Evolutionary conservation across 495 filamentous ascomycete species (phyloP), one percentile per base, ranked within the genome.

Genomic region (Hypoxylon intermedium): DNA sequence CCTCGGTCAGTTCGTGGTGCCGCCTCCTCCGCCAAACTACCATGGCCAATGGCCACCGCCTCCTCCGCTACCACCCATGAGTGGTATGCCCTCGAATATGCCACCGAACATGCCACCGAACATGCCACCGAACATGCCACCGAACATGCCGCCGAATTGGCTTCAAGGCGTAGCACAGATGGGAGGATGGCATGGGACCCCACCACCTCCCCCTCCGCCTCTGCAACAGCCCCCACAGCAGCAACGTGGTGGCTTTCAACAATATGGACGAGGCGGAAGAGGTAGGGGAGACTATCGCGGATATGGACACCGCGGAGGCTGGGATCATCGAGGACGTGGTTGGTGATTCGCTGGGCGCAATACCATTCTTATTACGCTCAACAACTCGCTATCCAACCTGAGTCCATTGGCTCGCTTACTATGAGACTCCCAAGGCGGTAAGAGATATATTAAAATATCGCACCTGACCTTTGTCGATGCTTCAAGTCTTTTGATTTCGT

Each of bases 1-100:
- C 5, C 67, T 49, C 47, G 60, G 26, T 58, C 70, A 55, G 24
- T 75, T 66, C 26, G 65, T 61, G 2, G 54, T 69, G n/a, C 76
- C 75, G 16, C 71, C 71, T 12, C 75, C 76, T 16, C 83, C 77
- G 28, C 77, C 76, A 6, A 77, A 77, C 34, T 84, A 80, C 43
- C 69, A 74, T 20, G 82, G 79, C n/a, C 70, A 75, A 40, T 84
- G 81, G 82, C 77, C 75, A 5, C 77, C 79, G 18, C 75, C 77
- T 45, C 62, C 65, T 0, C 60, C 69, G 0, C 63, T 63, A 0
- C 69, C 65, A 0, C 67, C 65, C 2, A 53, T 66, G 1, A 54
- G 54, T 13, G 51, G 64, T 23, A 56, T 65, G 51, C 62, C 63
- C 6, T 66, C 63, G 15, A 67, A 52, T 21, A 57, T 67, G 51